Evolutionary conservation across 2,329 filamentous ascomycete genomes (phyloP).

Genomic region (Drechslera avenae): DNA sequence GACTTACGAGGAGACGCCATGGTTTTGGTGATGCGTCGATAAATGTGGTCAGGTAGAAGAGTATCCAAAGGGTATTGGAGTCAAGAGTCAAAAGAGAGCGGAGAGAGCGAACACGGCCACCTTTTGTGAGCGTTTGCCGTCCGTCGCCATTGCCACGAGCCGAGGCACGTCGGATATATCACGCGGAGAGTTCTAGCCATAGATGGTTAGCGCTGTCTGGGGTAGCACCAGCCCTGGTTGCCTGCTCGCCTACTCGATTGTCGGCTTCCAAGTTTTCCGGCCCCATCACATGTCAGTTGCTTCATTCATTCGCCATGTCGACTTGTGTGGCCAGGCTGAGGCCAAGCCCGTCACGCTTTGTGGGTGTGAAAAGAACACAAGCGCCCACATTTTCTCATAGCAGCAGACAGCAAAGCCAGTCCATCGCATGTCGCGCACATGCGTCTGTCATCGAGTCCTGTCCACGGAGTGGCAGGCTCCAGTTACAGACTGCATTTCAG

Average conservation of each 20-base stretch:
- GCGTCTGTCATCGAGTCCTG: not conserved
- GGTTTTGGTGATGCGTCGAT: conserved; percentile 26
- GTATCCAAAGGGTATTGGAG: not conserved
- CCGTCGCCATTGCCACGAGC: conserved; percentile 21
- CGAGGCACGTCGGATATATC: conserved; percentile 28
- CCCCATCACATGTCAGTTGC: conserved; percentile 25
- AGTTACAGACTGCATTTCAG: not conserved
- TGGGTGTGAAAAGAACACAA: not conserved
- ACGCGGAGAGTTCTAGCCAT: conserved; percentile 21
- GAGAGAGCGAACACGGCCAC: conserved; percentile 14
- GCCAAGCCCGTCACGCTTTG: not conserved
- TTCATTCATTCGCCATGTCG: conserved; percentile 10
- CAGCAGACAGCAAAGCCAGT: not conserved
- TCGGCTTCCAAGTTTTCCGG: conserved; percentile 2
- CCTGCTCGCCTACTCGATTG: not conserved
- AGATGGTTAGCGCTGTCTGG: conserved; percentile 16
- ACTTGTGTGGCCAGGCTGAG: conserved; percentile 3
- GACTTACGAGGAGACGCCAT: conserved; percentile 84
- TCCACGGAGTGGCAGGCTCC: not conserved
- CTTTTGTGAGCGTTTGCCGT: conserved; percentile 18
- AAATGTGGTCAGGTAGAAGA: not conserved
- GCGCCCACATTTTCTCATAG: not conserved
- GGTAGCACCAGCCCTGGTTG: conserved; percentile 15
- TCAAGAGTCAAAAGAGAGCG: conserved; percentile 1
- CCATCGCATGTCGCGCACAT: not conserved